A percentile compares a stretch with the other conserved stretches of the same genome.
These are phyloP conservation scores for Cinnamomum chago DNA, from an alignment of 164 flowering plant genomes.

Conservation along the genomic window DNA sequence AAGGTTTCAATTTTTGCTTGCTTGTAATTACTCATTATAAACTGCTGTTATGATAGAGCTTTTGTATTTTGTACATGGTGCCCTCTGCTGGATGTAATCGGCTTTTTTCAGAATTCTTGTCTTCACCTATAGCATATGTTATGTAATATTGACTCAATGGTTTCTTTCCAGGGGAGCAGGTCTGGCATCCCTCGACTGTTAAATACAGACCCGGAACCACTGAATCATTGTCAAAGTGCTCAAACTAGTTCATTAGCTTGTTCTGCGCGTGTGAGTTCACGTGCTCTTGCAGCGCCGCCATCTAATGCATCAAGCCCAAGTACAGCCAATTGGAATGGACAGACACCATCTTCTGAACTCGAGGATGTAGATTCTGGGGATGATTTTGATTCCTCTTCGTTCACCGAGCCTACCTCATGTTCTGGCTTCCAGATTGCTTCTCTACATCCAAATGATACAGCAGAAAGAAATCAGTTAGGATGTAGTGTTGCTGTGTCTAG, in stretches of 20 bases:
- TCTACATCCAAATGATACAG: slow-evolving; percentile 15
- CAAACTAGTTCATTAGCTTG: slow-evolving; percentile 17
- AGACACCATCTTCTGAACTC: slow-evolving; percentile 32
- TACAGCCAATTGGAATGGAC: slow-evolving; percentile 36
- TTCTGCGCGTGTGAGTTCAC: slow-evolving; percentile 25
- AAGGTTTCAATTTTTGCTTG: neutral
- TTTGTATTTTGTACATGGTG: neutral
- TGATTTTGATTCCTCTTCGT: slow-evolving; percentile 26
- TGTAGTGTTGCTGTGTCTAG: neutral
- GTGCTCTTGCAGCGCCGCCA: slow-evolving; percentile 27
- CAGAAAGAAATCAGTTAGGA: slow-evolving; percentile 23
- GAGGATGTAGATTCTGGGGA: slow-evolving; percentile 43
- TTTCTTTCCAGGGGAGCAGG: slow-evolving; percentile 41
- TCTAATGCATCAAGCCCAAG: slow-evolving; percentile 42
- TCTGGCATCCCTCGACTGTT: slow-evolving; percentile 31
- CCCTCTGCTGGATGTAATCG: neutral
- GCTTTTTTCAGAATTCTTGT: neutral
- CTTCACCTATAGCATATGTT: neutral
- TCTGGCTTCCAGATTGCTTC: slow-evolving; percentile 20
- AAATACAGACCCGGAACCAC: slow-evolving; percentile 30
- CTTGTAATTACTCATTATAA: neutral
- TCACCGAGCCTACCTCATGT: slow-evolving; percentile 13
- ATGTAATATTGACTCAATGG: neutral
- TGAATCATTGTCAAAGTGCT: slow-evolving; percentile 14
- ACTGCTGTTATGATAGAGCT: neutral